These are phyloP conservation scores for Venturia oleaginea DNA, from an alignment of 2,329 filamentous ascomycete species.

Conservation along the genomic window DNA sequence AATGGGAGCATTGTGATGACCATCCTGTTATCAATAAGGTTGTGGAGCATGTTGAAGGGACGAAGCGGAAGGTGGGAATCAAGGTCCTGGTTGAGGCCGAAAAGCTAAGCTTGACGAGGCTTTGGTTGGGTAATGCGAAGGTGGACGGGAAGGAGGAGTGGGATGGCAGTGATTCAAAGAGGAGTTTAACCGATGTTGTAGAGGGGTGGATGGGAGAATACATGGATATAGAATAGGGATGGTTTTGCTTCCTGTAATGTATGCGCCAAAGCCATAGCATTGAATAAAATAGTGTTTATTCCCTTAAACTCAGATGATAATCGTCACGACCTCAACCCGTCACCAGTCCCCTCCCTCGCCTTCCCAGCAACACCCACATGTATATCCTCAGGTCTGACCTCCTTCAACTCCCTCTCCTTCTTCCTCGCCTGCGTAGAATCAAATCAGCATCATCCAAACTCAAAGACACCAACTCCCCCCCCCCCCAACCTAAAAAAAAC, in stretches of 20 bases:
- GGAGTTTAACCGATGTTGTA: conserved; percentile 20
- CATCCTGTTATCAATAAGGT: conserved; percentile 20
- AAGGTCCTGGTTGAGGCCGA: not conserved
- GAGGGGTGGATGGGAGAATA: conserved; percentile 18
- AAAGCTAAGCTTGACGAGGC: conserved; percentile 3
- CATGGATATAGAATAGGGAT: not conserved
- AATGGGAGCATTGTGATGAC: conserved; percentile 16
- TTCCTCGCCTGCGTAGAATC: not conserved
- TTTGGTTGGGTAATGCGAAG: conserved; percentile 13
- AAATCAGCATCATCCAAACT: not conserved
- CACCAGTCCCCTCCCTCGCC: not conserved
- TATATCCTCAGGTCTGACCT: not conserved
- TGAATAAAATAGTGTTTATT: too few species aligned
- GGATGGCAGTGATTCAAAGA: conserved; percentile 18
- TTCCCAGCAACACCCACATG: not conserved
- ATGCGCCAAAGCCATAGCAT: too few species aligned
- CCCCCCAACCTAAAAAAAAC: not conserved
- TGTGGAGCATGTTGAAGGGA: conserved; percentile 16
- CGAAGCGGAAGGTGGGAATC: not conserved
- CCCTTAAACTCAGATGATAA: too few species aligned
- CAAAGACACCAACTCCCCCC: not conserved
- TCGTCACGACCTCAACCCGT: not conserved
- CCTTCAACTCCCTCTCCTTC: conserved; percentile 5
- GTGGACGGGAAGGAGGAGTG: conserved; percentile 20
- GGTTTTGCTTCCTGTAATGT: too few species aligned